A percentile compares a stretch with the other conserved stretches of the same genome.
Evolutionary conservation across 2,329 filamentous ascomycete genomes (phyloP).

Genomic region (Fusarium austroafricanum): DNA sequence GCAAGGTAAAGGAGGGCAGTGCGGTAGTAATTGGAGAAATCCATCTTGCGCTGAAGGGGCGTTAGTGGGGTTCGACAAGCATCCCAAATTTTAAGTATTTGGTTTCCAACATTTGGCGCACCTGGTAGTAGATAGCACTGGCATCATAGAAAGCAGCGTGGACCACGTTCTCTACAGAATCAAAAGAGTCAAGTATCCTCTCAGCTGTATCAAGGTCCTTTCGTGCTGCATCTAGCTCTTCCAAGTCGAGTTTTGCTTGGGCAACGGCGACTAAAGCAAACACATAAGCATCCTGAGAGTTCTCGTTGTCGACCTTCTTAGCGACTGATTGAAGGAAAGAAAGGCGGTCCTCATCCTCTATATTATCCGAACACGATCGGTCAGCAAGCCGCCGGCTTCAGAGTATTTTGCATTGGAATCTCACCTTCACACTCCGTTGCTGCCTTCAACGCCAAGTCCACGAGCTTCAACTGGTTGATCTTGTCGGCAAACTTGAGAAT

Average conservation of each 20-base stretch:
- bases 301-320: conserved; percentile 89
- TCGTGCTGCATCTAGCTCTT: conserved; percentile 83
- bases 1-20: conserved; percentile 98
- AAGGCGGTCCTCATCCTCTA: conserved; percentile 88
- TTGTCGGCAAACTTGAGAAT: conserved; percentile 96
- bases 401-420: conserved; percentile 24
- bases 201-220: conserved; percentile 90
- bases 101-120: conserved; percentile 34
- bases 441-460: conserved; percentile 87
- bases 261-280: conserved; percentile 93
- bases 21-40: conserved; percentile 97
- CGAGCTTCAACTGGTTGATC: conserved; percentile 98
- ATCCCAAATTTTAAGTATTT: not conserved
- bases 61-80: conserved; percentile 51
- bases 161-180: conserved; percentile 94
- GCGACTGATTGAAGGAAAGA: conserved; percentile 85
- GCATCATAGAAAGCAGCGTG: conserved; percentile 97
- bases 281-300: conserved; percentile 94
- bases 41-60: conserved; percentile 71
- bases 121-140: conserved; percentile 95
- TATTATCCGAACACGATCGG: conserved; percentile 6
- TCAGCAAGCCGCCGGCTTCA: conserved; percentile 27
- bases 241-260: conserved; percentile 83
- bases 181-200: conserved; percentile 88
- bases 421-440: conserved; percentile 85